Conservation (phyloP, 1,139 yeast genomes). For the Suhomyces atakaporum region DNA sequence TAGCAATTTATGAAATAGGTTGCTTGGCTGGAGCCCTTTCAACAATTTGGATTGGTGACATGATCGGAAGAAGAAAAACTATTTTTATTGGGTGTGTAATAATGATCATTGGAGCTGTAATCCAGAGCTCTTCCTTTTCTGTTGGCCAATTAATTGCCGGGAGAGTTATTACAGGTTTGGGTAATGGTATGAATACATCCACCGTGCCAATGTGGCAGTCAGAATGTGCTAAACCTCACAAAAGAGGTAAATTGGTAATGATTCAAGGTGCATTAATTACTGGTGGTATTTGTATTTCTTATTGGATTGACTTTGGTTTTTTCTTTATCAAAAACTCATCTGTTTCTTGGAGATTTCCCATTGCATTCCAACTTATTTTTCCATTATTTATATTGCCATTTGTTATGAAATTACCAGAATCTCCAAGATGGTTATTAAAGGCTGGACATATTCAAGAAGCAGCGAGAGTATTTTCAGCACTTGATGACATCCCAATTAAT, state of each 20-base stretch:
- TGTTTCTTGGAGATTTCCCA: slow-evolving; percentile 46
- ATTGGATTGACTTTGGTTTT: slow-evolving; percentile 49
- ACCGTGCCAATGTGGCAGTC: slow-evolving; percentile 45
- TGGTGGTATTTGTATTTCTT: slow-evolving; percentile 8
- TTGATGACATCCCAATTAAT: slow-evolving; percentile 37
- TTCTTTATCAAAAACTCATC: slow-evolving; percentile 29
- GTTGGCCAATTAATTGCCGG: slow-evolving; percentile 40
- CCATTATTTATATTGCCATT: slow-evolving; percentile 26
- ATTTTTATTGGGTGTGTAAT: slow-evolving; percentile 35
- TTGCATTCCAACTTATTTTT: slow-evolving; percentile 47
- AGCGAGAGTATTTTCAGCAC: slow-evolving; percentile 46
- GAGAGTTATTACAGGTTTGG: slow-evolving; percentile 45
- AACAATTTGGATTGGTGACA: slow-evolving; percentile 39
- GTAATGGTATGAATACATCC: slow-evolving; percentile 40
- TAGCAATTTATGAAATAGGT: slow-evolving; percentile 41
- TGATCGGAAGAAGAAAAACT: slow-evolving; percentile 33
- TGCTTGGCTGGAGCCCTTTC: slow-evolving; percentile 38
- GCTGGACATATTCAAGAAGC: slow-evolving; percentile 51
- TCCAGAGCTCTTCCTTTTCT: slow-evolving; percentile 36
- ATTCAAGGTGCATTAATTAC: slow-evolving; percentile 42
- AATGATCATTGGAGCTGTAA: slow-evolving; percentile 38
- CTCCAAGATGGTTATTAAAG: slow-evolving; percentile 27
- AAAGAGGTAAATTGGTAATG: slow-evolving; percentile 38
- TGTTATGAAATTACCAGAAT: slow-evolving; percentile 22
- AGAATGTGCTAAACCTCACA: slow-evolving; percentile 37